Base-by-base conservation (phyloP, 2,329 filamentous ascomycete species). In the Claviceps maximensis region DNA sequence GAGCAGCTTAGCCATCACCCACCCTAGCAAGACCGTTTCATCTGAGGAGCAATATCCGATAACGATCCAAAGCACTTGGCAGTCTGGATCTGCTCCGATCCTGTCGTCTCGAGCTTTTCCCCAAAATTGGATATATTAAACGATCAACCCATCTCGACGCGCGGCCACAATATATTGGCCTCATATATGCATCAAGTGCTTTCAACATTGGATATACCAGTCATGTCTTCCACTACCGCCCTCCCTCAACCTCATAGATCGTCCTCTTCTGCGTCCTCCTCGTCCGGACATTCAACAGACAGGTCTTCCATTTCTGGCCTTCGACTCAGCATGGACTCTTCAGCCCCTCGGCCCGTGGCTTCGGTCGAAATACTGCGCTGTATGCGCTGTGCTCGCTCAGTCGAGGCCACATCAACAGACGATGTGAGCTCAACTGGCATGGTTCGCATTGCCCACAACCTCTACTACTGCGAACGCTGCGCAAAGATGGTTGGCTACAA, bases 381-480 rank as follows among this genome's bases (percentile, higher is more conserved):
- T 70, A 76, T 82, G 63, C 77, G 81, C 54, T 82, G 79, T 63
- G 75, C 78, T 44, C 75, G 76, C 54, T 73, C 76, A 52, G 78
- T 79, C 52, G 80, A 84, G 69, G 74, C 77, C 29, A 81, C 79
- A 8, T 75, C 77, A 9, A 80, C 78, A 33, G 79, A 83, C 64
- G 78, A 83, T 65, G 70, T 75, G 49, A 71, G 68, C 58, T 70
- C 76, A 45, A 77, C 71, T 54, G 80, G 80, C 56, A 84, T 84
- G 80, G 75, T 84, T 15, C 74, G 77, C 61, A 80, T 84, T 56
- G 79, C 79, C 2, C 77, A 79, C 65, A 82, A 82, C 65, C 75
- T 83, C 56, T 83, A 83, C 70, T 84, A 84, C 67, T 84, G 81
- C 68, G 72, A 76, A 55, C 74, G 78, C 38, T 84, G 81, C 63